Evolutionary conservation across 2,329 filamentous ascomycete genomes (phyloP).

Genomic region (Sporothrix pseudoabietina): DNA sequence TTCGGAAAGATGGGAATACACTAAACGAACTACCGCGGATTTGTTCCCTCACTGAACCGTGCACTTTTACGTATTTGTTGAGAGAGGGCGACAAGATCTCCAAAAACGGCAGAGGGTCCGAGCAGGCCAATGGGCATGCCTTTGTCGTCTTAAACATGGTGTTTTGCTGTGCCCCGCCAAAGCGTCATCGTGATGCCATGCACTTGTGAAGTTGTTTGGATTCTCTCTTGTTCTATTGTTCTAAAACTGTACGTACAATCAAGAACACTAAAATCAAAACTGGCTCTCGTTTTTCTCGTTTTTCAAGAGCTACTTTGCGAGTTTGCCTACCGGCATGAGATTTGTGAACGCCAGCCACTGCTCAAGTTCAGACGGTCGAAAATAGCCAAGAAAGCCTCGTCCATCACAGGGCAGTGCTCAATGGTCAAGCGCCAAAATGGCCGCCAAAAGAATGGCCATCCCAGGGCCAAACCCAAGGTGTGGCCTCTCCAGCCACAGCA

Average conservation of each 20-base stretch:
- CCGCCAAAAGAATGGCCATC: background rate
- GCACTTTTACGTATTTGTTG: background rate
- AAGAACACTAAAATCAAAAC: background rate
- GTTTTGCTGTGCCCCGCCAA: conserved; percentile 9
- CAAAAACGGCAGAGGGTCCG: background rate
- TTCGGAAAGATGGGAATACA: background rate
- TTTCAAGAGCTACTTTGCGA: background rate
- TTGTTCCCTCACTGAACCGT: background rate
- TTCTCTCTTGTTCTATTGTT: background rate
- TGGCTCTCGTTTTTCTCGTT: background rate
- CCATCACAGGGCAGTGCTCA: conserved; percentile 7
- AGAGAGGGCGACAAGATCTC: background rate
- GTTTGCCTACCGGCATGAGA: background rate
- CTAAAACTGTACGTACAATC: background rate
- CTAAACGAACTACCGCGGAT: background rate
- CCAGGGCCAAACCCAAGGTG: background rate
- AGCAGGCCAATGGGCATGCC: background rate
- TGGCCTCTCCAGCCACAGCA: background rate
- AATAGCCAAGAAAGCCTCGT: conserved; percentile 25
- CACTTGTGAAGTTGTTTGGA: background rate
- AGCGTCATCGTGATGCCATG: background rate
- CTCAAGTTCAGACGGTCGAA: background rate
- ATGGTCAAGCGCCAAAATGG: background rate
- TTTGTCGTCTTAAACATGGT: background rate
- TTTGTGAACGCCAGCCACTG: background rate